Evolutionary conservation across 192 early-diverging fungal species (phyloP).

Genomic region (Podila horticola): DNA sequence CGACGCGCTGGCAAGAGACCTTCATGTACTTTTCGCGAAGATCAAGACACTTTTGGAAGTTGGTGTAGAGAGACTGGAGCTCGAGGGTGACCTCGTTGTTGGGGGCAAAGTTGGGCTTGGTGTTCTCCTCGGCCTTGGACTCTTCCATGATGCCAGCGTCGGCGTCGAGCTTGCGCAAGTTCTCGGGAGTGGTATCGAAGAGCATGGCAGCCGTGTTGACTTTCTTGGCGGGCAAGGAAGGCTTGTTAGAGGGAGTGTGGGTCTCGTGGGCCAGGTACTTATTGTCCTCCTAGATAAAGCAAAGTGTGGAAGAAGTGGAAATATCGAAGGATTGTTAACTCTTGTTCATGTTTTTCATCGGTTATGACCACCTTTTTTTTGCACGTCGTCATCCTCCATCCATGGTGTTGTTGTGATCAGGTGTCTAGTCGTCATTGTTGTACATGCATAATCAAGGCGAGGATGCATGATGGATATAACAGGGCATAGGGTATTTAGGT

Average conservation of each 20-base stretch:
- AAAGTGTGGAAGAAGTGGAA: not conserved
- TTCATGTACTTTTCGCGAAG: conserved; percentile 91
- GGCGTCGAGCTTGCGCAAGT: conserved; percentile 46
- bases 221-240: conserved; percentile 17
- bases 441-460: conserved; percentile 1
- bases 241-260: conserved; percentile 52
- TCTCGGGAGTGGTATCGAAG: conserved; percentile 50
- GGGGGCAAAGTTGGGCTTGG: conserved; percentile 51
- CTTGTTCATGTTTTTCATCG: not conserved
- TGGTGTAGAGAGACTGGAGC: conserved; percentile 71
- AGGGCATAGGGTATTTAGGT: not conserved
- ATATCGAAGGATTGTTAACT: not conserved
- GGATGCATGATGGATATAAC: not conserved
- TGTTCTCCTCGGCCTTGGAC: conserved; percentile 42
- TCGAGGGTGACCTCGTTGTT: conserved; percentile 59
- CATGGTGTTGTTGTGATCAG: too few species aligned
- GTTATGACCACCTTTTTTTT: too few species aligned
- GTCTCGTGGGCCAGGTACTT: conserved; percentile 53
- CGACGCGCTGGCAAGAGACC: conserved; percentile 74
- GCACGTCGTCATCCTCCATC: too few species aligned
- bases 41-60: conserved; percentile 81
- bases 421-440: not conserved
- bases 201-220: conserved; percentile 13
- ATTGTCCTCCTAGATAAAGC: conserved; percentile 37
- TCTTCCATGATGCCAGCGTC: conserved; percentile 47